Percentiles rank a stretch among this genome's conserved stretches.
Conservation (phyloP, 371 early-diverging fungal genomes). For the Capillidium heterosporum region DNA sequence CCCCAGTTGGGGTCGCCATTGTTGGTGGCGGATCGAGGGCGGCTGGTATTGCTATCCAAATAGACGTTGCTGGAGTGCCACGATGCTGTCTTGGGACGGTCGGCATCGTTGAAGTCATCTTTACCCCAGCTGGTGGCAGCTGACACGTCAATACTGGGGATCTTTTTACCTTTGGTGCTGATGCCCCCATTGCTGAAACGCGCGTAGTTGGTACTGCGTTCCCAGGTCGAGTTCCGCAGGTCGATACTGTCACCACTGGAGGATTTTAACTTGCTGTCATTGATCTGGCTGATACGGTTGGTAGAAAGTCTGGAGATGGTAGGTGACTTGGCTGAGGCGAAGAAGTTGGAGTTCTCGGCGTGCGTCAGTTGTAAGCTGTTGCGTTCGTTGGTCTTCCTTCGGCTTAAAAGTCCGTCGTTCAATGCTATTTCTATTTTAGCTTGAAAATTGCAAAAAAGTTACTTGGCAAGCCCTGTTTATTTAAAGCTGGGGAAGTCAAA, state of each 20-base stretch:
- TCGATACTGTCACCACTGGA: neutral
- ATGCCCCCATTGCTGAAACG: neutral
- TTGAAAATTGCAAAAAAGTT: neutral
- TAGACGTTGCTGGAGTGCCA: neutral
- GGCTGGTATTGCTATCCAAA: neutral
- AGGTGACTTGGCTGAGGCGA: neutral
- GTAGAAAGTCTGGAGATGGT: neutral
- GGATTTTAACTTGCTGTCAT: too few relatives aligned
- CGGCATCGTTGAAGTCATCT: neutral
- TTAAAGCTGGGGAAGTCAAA: neutral
- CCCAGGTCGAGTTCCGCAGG: neutral
- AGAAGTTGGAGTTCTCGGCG: neutral
- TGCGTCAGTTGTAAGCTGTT: neutral
- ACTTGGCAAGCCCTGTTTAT: neutral
- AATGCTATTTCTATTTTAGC: neutral
- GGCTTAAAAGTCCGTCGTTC: too few relatives aligned
- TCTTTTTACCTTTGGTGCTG: neutral
- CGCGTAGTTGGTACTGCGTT: neutral
- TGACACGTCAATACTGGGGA: conserved; percentile 1
- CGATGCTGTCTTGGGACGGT: neutral
- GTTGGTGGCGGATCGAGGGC: neutral
- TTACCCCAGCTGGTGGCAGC: neutral
- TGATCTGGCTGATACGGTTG: too few relatives aligned
- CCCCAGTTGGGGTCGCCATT: conserved; percentile 4
- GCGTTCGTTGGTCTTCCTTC: too few relatives aligned